A percentile compares a stretch with the other conserved stretches of the same genome.
Conservation (phyloP, 257 asterid species). For the Jaltomata sinuosa region DNA sequence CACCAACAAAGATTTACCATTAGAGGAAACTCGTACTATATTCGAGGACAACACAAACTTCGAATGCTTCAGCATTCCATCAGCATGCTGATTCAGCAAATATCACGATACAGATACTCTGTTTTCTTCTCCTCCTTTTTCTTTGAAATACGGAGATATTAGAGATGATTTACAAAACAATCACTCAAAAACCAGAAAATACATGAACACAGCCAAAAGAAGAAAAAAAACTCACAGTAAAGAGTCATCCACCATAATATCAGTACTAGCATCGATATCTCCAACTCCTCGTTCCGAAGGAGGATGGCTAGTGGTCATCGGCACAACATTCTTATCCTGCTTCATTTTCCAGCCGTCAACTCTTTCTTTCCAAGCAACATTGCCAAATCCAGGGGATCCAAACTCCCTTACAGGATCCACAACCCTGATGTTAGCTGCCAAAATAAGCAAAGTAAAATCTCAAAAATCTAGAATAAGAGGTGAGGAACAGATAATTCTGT, state of each 20-base stretch:
- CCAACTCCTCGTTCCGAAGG: slow-evolving; percentile 90
- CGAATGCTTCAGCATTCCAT: neutral
- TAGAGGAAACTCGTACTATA: neutral
- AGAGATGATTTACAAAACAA: neutral
- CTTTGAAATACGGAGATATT: neutral
- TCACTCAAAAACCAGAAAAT: neutral
- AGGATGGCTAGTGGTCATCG: slow-evolving; percentile 75
- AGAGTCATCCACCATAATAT: slow-evolving; percentile 79
- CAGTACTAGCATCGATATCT: slow-evolving; percentile 89
- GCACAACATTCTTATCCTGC: slow-evolving; percentile 81
- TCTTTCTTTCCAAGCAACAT: slow-evolving; percentile 99
- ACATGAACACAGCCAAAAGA: neutral
- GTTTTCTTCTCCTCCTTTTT: neutral
- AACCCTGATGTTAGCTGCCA: slow-evolving; percentile 67
- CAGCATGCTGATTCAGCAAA: neutral
- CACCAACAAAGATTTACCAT: slow-evolving; percentile 9
- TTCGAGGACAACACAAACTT: neutral
- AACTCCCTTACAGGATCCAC: slow-evolving; percentile 92
- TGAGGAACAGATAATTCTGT: neutral
- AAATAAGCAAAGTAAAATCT: slow-evolving; percentile 5
- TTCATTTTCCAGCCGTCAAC: slow-evolving; percentile 97
- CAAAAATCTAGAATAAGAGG: slow-evolving; percentile 9
- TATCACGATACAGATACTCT: neutral
- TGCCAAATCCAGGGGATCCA: slow-evolving; percentile 90
- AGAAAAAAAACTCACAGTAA: slow-evolving; percentile 51